phyloP scores from a whole-genome alignment of 129 eudicot genomes.

The Centaurea solstitialis region DNA sequence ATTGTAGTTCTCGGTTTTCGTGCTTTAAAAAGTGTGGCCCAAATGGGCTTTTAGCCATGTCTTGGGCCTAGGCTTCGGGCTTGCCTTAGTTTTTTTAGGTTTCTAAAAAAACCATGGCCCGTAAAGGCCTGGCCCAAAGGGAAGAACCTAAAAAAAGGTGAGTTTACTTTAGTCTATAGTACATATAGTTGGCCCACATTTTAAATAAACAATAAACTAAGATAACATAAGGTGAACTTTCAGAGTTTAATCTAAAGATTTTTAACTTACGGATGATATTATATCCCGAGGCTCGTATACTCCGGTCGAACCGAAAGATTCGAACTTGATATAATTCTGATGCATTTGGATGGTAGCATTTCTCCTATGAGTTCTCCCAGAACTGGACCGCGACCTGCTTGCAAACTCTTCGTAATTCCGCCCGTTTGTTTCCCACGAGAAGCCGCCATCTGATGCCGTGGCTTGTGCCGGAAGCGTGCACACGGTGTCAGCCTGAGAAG shows the following conservation, averaged over 20 bases:
- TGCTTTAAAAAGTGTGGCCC: background rate
- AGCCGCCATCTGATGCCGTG: conserved; percentile 44
- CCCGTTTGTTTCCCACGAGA: conserved; percentile 43
- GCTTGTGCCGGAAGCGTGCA: conserved; percentile 41
- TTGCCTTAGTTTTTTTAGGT: background rate
- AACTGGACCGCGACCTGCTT: conserved; percentile 1
- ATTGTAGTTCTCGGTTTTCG: background rate
- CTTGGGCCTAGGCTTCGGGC: background rate
- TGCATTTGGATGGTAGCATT: conserved; percentile 16
- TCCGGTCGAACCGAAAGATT: conserved; percentile 41
- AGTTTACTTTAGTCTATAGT: too few species aligned
- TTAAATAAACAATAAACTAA: too few species aligned
- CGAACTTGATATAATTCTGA: conserved; percentile 11
- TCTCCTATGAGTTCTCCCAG: conserved; percentile 1
- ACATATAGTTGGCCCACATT: too few species aligned
- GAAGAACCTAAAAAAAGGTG: too few species aligned
- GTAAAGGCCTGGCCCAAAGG: too few species aligned
- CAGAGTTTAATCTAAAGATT: background rate
- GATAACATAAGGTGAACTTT: background rate
- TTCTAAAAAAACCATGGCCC: too few species aligned
- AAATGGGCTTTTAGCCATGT: background rate
- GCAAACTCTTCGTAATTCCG: conserved; percentile 26
- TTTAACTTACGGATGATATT: conserved; percentile 48
- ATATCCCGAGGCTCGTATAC: conserved; percentile 31
- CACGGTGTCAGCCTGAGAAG: conserved; percentile 48